Percentiles rank a stretch among this genome's conserved stretches.
These are phyloP conservation scores for Paecilomyces niveus DNA, from an alignment of 2,329 filamentous ascomycete genomes.

Conservation along the genomic window DNA sequence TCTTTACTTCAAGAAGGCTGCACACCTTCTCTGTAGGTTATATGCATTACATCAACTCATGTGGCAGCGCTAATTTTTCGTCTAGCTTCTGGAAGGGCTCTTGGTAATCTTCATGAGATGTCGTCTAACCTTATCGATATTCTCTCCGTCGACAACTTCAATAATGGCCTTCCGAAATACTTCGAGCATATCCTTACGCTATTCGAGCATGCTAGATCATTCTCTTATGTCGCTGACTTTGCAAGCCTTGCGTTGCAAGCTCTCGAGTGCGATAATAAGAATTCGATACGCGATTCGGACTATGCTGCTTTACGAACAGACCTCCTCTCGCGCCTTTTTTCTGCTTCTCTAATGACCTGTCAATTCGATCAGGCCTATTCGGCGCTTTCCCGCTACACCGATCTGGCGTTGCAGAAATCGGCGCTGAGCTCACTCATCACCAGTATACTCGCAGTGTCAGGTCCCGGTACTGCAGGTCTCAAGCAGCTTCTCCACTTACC, in stretches of 20 bases:
- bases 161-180: constrained; percentile 73
- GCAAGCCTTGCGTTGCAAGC: constrained; percentile 68
- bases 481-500: constrained; percentile 65
- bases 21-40: constrained; percentile 69
- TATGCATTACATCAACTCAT: not conserved
- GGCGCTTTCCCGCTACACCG: constrained; percentile 65
- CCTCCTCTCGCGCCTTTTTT: constrained; percentile 77
- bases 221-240: constrained; percentile 79
- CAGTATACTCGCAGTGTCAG: constrained; percentile 32
- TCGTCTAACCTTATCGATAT: constrained; percentile 63
- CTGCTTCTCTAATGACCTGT: constrained; percentile 68
- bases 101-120: constrained; percentile 39
- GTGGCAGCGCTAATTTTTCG: not conserved
- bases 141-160: constrained; percentile 60
- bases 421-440: constrained; percentile 62
- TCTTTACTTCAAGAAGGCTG: constrained; percentile 71
- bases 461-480: constrained; percentile 36
- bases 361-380: constrained; percentile 79
- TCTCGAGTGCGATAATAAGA: constrained; percentile 25
- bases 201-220: constrained; percentile 70
- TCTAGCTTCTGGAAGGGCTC: constrained; percentile 36
- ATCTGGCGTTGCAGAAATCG: constrained; percentile 63
- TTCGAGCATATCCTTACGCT: constrained; percentile 78
- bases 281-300: constrained; percentile 25
- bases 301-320: constrained; percentile 51